Base-by-base conservation (phyloP, 352 stramenopile genomes). In the Globisporangium abappressorium region DNA sequence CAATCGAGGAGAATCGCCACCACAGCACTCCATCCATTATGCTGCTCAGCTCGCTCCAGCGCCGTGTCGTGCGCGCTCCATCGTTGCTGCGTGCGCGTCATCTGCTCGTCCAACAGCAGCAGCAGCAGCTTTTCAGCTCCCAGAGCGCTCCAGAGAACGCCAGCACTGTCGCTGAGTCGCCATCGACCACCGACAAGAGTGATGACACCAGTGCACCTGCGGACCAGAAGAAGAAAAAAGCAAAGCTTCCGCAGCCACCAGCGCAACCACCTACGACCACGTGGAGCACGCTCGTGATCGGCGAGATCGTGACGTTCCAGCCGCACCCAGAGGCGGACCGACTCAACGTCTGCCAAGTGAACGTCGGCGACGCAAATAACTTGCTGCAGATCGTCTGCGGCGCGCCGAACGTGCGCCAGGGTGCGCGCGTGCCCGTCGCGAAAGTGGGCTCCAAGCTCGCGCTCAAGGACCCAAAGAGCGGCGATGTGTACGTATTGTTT, bases 381-480 rank as follows among this genome's bases (percentile, higher is more conserved):
- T 66, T 88, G 65, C 63, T 94, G 51, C 83, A 91, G 73, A 94
- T 94, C 70, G 83, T 94, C 61, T 94, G 83, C 36, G 85, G 85
- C 15, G 83, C 85, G 6, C 72, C 82, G 3, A 94, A 94, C 49
- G 80, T 87, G 26, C 73, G 74, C 26, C 62, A 84, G 62, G 82
- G 85, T 14, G 82, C 82, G 54, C 75, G 73, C 9, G 84, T 94
- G 20, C 81, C 85, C 9, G 85, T 94, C 36, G 85, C 83, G 11
- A 90, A 77, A 54, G 76, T 92, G 58, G 82, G 85, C 57, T 82
- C 84, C 5, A 76, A 78, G 36, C 69, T 92, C 46, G 82, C 79
- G 15, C 76, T 93, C 68, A 87, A 77, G 54, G 79, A 90, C 24
- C 58, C 65, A 2, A 58, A 70, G 26, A 82, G 66, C 3, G 83